Base-by-base conservation (phyloP, 257 asterid species). In the Nicotiana undulata region DNA sequence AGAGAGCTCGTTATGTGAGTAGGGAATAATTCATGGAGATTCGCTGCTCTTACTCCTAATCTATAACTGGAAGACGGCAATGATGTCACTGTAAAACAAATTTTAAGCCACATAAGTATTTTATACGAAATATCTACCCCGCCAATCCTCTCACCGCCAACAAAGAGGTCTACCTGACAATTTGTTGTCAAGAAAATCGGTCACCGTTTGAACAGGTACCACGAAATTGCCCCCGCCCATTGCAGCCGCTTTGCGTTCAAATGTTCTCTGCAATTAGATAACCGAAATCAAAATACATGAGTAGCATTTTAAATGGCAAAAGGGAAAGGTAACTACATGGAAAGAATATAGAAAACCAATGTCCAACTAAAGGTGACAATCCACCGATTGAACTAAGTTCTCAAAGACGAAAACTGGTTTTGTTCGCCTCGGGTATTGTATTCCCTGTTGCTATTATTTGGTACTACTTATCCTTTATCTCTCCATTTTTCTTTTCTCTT, bases 191-290 rank as follows among this genome's bases (percentile, higher is more conserved):
- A 95, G 89, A 88, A 93, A 95, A 87, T 95, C 94, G 1, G 95
- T 86, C 76, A 89, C 95, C 1, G 88, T 88, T 84, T 95, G 99
- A 24, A 89, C 98, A 31, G 99, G 99, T 83, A 92, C 93, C 10
- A 91, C 94, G 59, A 95, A 95, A 84, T 89, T 85, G 75, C 99
- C 99, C n/a, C 99, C 99, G 1, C 99, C 99, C 96, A 95, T 85
- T 55, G 61, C 15, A 81, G 99, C 98, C 9, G 98, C 97, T 88
- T 85, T 91, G 59, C 84, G 90, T 83, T 95, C 99, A 0, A 91
- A 89, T 75, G 78, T 78, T 86, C 92, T 91, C 99, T 95, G 77
- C 28, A 82, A 40, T 77, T 17, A 74, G 49, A 16, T 44, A 74
- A 20, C 51, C 40, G 0, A 72, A 34, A 3, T 72, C 40, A 22